Evolutionary conservation across 805 yeast species (phyloP), one percentile per base, ranked within the genome.

Genomic region (Debaryomyces hansenii): DNA sequence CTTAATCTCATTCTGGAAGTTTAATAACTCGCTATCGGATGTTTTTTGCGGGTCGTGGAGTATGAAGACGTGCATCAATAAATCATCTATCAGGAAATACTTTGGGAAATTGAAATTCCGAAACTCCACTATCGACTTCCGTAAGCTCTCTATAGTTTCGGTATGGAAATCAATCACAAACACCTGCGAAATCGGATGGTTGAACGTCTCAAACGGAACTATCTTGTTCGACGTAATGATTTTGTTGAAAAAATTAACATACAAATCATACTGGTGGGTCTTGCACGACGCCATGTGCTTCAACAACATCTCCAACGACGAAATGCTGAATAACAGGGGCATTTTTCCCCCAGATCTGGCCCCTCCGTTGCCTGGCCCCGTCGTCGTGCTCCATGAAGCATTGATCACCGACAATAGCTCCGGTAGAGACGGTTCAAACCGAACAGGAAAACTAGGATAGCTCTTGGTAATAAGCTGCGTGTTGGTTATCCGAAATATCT

Each of bases 161-260:
- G 65, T 52, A 18, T 80, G 60, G 42, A 49, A 73, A 18, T 88
- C 79, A 3, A 90, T 71, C 0, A 84, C 83, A 42, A 90, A 74
- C 11, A 92, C 60, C 36, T 90, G 86, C 2, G 88, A 77, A 1
- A 90, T 79, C 0, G 97, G 97, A 60, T 91, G 97, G 53, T 87
- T 84, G 62, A 90, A 83, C 4, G 90, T 84, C 63, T 92, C 97
- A 60, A 87, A 89, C 1, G 92, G 83, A 2, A 88, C 81, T 7
- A 87, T 66, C 6, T 76, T 75, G 11, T 80, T 75, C 10, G 85
- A 74, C 3, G 89, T 75, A 6, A 86, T 69, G 36, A 86, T 58
- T 52, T 81, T 77, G 27, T 83, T 74, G 53, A 86, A 74, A 51
- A 82, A 74, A 42, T 77, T 78, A 50, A 80, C 67, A 59, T 84